Conservation (phyloP, 192 early-diverging fungal genomes). For the Powellomyces hirtus region DNA sequence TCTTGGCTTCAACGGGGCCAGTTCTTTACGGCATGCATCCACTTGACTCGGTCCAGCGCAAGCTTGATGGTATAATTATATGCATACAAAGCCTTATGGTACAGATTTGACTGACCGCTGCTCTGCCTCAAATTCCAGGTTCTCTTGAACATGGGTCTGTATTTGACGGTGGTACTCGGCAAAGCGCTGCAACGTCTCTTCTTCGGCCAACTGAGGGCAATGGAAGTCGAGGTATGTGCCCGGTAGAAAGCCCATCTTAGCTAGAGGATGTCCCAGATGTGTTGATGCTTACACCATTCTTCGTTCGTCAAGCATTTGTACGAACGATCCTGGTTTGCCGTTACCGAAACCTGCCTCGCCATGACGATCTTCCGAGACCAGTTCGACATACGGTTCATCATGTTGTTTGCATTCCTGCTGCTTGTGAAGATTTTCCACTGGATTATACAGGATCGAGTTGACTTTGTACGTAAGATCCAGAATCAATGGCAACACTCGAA, state of each 20-base stretch:
- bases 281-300: background rate
- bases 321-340: slow-evolving; percentile 94
- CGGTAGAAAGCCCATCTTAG: background rate
- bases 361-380: slow-evolving; percentile 96
- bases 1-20: slow-evolving; percentile 50
- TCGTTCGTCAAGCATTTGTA: slow-evolving; percentile 77
- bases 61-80: slow-evolving; percentile 71
- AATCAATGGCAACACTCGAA: too few species aligned
- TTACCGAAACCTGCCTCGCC: slow-evolving; percentile 94
- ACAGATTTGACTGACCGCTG: too few species aligned
- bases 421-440: slow-evolving; percentile 97
- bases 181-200: slow-evolving; percentile 75
- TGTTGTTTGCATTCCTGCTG: slow-evolving; percentile 82
- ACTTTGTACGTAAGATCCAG: slow-evolving; percentile 58
- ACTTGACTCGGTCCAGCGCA: slow-evolving; percentile 82
- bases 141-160: slow-evolving; percentile 76
- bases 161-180: slow-evolving; percentile 77
- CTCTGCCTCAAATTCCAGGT: slow-evolving; percentile 42
- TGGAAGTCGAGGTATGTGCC: slow-evolving; percentile 82
- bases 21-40: slow-evolving; percentile 90
- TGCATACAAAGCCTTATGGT: too few species aligned
- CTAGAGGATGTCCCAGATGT: too few species aligned
- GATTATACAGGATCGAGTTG: slow-evolving; percentile 88
- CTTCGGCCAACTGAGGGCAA: slow-evolving; percentile 86
- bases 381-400: slow-evolving; percentile 82